Percentiles rank a stretch among this genome's conserved stretches.
Evolutionary conservation across 116 monocot species (phyloP).

Genomic region (Dioscorea cayenensis): DNA sequence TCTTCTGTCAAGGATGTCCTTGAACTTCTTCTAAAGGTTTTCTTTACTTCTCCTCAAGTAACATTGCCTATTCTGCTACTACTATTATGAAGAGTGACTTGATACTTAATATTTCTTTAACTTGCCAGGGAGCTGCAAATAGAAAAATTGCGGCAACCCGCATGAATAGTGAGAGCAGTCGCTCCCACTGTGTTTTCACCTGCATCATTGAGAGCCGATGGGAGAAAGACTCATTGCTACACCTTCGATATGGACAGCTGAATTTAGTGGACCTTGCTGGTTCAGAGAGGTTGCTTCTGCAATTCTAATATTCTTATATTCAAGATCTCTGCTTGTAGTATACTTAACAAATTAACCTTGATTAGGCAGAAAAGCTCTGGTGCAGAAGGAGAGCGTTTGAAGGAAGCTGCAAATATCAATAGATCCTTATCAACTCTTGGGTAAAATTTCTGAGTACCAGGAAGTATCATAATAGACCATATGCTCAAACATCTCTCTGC

Average conservation of each 20-base stretch:
- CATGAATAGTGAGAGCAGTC: constrained; percentile 76
- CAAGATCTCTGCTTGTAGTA: not conserved
- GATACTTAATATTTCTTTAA: not conserved
- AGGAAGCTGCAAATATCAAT: constrained; percentile 78
- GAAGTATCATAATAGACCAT: not conserved
- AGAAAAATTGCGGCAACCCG: constrained; percentile 68
- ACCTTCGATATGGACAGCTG: constrained; percentile 50
- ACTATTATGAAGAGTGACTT: not conserved
- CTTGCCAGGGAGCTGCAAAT: constrained; percentile 54
- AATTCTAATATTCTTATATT: not conserved
- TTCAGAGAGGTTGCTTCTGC: constrained; percentile 51
- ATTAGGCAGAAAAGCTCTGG: constrained; percentile 78
- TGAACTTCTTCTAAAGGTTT: constrained; percentile 51
- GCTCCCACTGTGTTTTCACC: constrained; percentile 70
- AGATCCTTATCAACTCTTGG: constrained; percentile 76
- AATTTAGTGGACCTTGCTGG: constrained; percentile 81
- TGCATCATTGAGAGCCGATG: constrained; percentile 72
- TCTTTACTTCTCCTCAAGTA: not conserved
- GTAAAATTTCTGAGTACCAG: constrained; percentile 11
- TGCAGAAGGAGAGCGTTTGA: constrained; percentile 68
- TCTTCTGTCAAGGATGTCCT: constrained; percentile 50
- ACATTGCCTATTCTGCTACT: not conserved
- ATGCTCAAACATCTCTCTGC: not conserved
- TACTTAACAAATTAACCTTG: constrained; percentile 5
- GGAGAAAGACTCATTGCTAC: constrained; percentile 55